Evolutionary conservation across 1,284 basidiomycete genomes (phyloP), one percentile per base, ranked within the genome.

Genomic region (Polyporus tsugae): DNA sequence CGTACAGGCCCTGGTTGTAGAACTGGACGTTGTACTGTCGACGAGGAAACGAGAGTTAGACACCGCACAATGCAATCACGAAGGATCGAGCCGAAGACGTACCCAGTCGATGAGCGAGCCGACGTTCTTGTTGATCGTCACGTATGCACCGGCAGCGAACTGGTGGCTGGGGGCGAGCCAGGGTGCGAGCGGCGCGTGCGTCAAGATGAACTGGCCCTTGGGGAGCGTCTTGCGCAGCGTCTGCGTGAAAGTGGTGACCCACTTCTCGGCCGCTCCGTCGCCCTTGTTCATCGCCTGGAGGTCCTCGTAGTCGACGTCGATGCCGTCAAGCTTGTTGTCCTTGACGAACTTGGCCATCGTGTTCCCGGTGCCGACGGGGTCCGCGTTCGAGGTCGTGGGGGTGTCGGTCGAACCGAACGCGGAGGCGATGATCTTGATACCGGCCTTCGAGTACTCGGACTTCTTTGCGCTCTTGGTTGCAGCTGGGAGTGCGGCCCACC

Each of bases 271-370:
- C 9, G 70, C 68, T 36, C 83, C 81, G 67, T 76, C 73, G 17
- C 79, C 79, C 39, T 72, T 75, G 70, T 86, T 78, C 75, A 87
- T 80, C 9, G 84, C 83, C 53, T 75, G 76, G 64, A 86, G 82
- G 73, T 87, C 86, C 77, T 88, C 86, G 65, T 86, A 89, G 75
- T 89, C 87, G 52, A 89, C 82, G 64, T 89, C 88, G 46, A 89
- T 78, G 41, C 87, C 89, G 72, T 89, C 84, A 15, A 89, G 76
- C 33, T 80, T 78, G 65, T 69, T 69, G 22, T 13, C 22, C 55
- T 62, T 42, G 39, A 72, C 67, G 69, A 84, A 85, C 63, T 84
- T 64, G 65, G 85, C 85, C 78, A 88, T 80, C 6, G 78, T 82
- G 69, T 84, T 80, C 0, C 87, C 87, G 4, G 81, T 80, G 10